A percentile compares a stretch with the other conserved stretches of the same genome.
phyloP scores from a whole-genome alignment of 176 grass and related monocot genomes.

The Puccinellia tenuiflora region DNA sequence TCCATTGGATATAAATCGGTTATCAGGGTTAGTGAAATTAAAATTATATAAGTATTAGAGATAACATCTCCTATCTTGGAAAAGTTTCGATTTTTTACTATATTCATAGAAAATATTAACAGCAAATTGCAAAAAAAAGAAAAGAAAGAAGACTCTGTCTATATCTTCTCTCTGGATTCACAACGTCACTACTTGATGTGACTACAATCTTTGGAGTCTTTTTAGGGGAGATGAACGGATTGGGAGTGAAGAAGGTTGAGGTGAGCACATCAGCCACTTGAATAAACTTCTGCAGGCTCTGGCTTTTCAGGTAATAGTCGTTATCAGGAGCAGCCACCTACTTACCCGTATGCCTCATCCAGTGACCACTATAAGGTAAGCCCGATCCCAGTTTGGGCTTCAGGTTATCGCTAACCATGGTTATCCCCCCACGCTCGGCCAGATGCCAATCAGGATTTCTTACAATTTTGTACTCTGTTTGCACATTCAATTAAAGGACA shows the following conservation, averaged over 20 bases:
- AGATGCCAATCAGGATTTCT: not conserved
- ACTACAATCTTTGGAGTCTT: not conserved
- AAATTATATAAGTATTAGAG: too few species aligned
- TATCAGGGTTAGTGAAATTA: not conserved
- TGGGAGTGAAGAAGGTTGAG: not conserved
- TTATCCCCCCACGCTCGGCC: too few species aligned
- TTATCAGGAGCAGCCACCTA: not conserved
- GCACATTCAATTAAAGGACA: not conserved
- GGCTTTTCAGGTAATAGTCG: slow-evolving; percentile 40
- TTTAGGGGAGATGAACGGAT: not conserved
- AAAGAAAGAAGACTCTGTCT: not conserved
- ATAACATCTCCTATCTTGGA: not conserved
- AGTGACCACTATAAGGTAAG: not conserved
- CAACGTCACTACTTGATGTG: not conserved
- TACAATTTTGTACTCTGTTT: not conserved
- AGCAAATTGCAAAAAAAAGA: not conserved
- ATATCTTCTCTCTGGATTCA: not conserved
- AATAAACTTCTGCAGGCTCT: slow-evolving; percentile 10
- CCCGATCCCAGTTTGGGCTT: not conserved
- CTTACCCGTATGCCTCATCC: not conserved
- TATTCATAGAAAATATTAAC: not conserved
- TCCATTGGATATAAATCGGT: not conserved
- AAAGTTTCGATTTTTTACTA: not conserved
- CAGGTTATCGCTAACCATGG: too few species aligned
- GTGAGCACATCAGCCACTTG: slow-evolving; percentile 10